A percentile compares a stretch with the other conserved stretches of the same genome.
phyloP scores from a whole-genome alignment of 495 filamentous ascomycete species.

The Annulohypoxylon maeteangense region DNA sequence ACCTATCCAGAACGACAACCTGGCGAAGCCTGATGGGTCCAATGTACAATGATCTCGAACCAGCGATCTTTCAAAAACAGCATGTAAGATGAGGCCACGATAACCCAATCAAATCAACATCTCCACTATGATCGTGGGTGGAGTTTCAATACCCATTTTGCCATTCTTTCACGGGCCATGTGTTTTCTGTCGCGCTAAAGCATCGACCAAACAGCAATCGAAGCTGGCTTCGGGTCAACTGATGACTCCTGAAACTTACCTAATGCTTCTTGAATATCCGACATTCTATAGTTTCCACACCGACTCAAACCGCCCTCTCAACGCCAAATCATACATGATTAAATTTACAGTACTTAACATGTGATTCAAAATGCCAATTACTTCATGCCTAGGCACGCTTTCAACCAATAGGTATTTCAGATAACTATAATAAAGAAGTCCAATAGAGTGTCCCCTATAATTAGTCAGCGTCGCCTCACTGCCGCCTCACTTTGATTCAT shows the following conservation, averaged over 20 bases:
- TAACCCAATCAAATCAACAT: conserved; percentile 6
- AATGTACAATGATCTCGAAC: neutral
- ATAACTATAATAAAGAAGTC: neutral
- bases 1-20: conserved; percentile 1
- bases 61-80: neutral
- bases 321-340: neutral
- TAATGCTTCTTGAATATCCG: neutral
- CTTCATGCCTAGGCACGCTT: neutral
- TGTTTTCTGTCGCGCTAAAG: conserved; percentile 1
- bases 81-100: conserved; percentile 9
- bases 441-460: neutral
- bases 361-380: neutral
- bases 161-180: neutral
- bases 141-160: neutral
- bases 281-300: neutral
- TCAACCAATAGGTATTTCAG: neutral
- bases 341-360: neutral
- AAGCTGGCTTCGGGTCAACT: neutral
- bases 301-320: neutral
- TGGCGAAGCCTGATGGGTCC: conserved; percentile 2
- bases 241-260: neutral
- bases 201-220: neutral
- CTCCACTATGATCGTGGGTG: neutral
- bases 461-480: neutral
- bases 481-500: neutral